phyloP scores from a whole-genome alignment of 78 protist species.

The Cyanophora paradoxa region DNA sequence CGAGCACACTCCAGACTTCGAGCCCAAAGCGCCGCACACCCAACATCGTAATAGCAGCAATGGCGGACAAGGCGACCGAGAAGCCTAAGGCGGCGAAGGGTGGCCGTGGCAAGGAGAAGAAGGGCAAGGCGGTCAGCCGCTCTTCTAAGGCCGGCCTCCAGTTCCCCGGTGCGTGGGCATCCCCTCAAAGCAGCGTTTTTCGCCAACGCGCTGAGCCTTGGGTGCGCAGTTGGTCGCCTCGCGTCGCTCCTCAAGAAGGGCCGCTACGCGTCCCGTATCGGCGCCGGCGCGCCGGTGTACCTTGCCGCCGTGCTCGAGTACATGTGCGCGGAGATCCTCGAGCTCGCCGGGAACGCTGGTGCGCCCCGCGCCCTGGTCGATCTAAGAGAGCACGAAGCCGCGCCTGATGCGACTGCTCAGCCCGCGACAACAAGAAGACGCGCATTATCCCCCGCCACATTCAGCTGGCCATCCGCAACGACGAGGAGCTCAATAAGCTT shows the following conservation, averaged over 20 bases:
- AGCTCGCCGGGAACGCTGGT: slow-evolving; percentile 48
- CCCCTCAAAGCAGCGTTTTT: too few relatives aligned
- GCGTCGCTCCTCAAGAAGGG: slow-evolving; percentile 18
- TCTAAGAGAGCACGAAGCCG: slow-evolving; percentile 65
- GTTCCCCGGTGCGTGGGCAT: too few relatives aligned
- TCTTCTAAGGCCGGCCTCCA: slow-evolving; percentile 40
- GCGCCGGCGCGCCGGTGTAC: slow-evolving; percentile 51
- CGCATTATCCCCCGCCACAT: slow-evolving; percentile 50
- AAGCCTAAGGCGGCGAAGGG: slow-evolving; percentile 32
- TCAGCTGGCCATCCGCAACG: slow-evolving; percentile 44
- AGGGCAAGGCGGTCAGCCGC: slow-evolving; percentile 19
- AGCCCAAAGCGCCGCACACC: too few relatives aligned
- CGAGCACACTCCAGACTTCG: too few relatives aligned
- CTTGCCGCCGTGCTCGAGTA: slow-evolving; percentile 44
- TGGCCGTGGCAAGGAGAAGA: slow-evolving; percentile 10
- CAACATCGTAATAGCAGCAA: too few relatives aligned
- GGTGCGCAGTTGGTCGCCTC: slow-evolving; percentile 33
- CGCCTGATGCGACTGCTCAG: slow-evolving; percentile 8
- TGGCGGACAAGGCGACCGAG: too few relatives aligned
- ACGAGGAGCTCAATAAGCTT: slow-evolving; percentile 48
- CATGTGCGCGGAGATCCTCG: slow-evolving; percentile 47
- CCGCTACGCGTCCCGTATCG: slow-evolving; percentile 19
- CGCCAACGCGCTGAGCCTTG: too few relatives aligned
- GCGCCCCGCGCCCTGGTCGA: too few relatives aligned
- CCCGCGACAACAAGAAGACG: slow-evolving; percentile 43